phyloP scores from a whole-genome alignment of 345 rosid species.

The Aquilaria yunnanensis region DNA sequence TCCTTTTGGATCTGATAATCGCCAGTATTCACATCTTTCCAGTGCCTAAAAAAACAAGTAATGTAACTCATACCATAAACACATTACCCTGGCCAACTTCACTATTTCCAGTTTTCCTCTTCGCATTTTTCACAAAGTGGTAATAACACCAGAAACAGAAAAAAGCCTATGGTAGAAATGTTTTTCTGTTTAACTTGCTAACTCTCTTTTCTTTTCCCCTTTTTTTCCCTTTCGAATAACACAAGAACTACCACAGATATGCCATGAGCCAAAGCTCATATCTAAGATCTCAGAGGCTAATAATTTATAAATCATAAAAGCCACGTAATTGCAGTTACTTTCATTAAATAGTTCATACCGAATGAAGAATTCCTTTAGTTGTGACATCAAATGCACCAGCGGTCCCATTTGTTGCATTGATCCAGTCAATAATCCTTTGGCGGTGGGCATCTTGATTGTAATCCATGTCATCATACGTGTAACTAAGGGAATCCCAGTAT shows the following conservation, averaged over 20 bases:
- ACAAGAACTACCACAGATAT: too few species aligned
- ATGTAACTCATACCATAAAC: too few species aligned
- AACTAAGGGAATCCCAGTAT: constrained; percentile 92
- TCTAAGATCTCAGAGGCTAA: too few species aligned
- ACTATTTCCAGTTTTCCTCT: too few species aligned
- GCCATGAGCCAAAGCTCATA: too few species aligned
- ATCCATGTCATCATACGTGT: constrained; percentile 86
- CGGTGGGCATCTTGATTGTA: constrained; percentile 94
- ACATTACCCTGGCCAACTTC: too few species aligned
- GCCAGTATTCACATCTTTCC: constrained; percentile 89
- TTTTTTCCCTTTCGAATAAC: too few species aligned
- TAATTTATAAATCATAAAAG: background rate
- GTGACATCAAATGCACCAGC: constrained; percentile 98
- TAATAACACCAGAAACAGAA: too few species aligned
- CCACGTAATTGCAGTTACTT: background rate
- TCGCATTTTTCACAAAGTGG: too few species aligned
- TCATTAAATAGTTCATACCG: constrained; percentile 36
- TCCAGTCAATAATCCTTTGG: constrained; percentile 92
- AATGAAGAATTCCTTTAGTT: constrained; percentile 90
- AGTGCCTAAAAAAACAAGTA: constrained; percentile 41
- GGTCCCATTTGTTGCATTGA: constrained; percentile 73
- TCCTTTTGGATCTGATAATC: constrained; percentile 82
- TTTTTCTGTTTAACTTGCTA: too few species aligned
- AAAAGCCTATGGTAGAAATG: too few species aligned
- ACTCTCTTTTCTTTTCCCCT: too few species aligned